Conservation (phyloP, 495 filamentous ascomycete genomes). For the Penicillium soppii region DNA sequence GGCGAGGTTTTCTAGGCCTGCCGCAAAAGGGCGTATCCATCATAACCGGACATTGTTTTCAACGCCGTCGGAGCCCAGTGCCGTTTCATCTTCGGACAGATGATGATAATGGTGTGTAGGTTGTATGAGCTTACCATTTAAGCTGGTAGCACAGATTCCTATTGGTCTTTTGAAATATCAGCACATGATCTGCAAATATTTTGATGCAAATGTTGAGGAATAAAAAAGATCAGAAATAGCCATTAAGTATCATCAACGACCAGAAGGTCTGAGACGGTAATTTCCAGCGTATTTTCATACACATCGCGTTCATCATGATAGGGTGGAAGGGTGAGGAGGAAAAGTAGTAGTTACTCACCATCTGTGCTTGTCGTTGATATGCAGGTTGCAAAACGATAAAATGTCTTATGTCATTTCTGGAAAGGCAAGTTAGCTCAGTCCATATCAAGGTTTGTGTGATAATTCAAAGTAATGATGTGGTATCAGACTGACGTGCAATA, state of each 20-base stretch:
- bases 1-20: conserved; percentile 99
- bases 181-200: conserved; percentile 10
- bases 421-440: conserved; percentile 28
- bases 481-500: conserved; percentile 99
- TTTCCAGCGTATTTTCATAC: conserved; percentile 94
- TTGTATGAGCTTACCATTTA: conserved; percentile 32
- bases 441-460: conserved; percentile 14
- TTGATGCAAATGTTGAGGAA: conserved; percentile 11
- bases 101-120: conserved; percentile 13
- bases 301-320: conserved; percentile 75
- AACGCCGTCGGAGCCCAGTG: conserved; percentile 97
- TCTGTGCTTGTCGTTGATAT: conserved; percentile 3
- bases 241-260: conserved; percentile 82
- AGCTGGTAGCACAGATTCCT: background rate
- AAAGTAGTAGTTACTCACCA: conserved; percentile 27
- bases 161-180: conserved; percentile 29
- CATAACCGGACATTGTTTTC: conserved; percentile 56
- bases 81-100: conserved; percentile 83
- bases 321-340: background rate
- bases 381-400: conserved; percentile 3
- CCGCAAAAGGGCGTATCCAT: conserved; percentile 91
- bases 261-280: conserved; percentile 92
- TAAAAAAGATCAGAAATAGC: conserved; percentile 72
- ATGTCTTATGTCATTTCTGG: conserved; percentile 16
- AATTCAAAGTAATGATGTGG: conserved; percentile 24